Evolutionary conservation across 2,329 filamentous ascomycete genomes (phyloP).

Genomic region (Sclerotinia glacialis): DNA sequence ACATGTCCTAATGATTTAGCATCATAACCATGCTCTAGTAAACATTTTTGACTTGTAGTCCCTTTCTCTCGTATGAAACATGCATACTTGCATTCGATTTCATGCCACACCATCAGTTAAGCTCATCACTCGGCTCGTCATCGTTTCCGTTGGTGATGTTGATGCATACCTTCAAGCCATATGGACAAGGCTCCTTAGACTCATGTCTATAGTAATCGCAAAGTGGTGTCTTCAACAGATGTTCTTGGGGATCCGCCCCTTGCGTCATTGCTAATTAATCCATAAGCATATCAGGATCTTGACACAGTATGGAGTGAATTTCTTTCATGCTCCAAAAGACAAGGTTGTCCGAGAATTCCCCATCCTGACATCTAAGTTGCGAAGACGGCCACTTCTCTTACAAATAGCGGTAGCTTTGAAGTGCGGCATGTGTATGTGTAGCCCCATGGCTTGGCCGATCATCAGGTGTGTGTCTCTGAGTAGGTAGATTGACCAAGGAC

Average conservation of each 20-base stretch:
- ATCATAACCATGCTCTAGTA: too few species aligned
- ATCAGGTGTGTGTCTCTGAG: too few species aligned
- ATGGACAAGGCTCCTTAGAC: rapidly evolving
- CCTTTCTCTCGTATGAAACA: background rate
- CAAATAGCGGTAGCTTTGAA: too few species aligned
- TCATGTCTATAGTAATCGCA: background rate
- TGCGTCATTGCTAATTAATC: background rate
- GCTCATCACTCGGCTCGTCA: background rate
- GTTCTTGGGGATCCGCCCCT: background rate
- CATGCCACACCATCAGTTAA: too few species aligned
- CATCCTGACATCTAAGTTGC: too few species aligned
- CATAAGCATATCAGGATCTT: background rate
- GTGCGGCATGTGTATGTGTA: too few species aligned
- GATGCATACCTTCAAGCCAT: rapidly evolving
- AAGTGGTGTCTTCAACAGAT: background rate
- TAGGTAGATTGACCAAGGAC: too few species aligned
- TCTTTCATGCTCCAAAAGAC: background rate
- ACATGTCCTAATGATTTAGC: background rate
- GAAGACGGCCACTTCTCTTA: too few species aligned
- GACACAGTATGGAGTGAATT: background rate
- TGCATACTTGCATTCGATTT: rapidly evolving
- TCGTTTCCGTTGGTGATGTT: background rate
- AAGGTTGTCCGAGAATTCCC: rapidly evolving
- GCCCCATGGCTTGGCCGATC: too few species aligned
- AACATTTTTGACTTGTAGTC: too few species aligned